A percentile compares a stretch with the other conserved stretches of the same genome.
Conservation (phyloP, 2,329 filamentous ascomycete genomes). For the Lecanicillium sp. region DNA sequence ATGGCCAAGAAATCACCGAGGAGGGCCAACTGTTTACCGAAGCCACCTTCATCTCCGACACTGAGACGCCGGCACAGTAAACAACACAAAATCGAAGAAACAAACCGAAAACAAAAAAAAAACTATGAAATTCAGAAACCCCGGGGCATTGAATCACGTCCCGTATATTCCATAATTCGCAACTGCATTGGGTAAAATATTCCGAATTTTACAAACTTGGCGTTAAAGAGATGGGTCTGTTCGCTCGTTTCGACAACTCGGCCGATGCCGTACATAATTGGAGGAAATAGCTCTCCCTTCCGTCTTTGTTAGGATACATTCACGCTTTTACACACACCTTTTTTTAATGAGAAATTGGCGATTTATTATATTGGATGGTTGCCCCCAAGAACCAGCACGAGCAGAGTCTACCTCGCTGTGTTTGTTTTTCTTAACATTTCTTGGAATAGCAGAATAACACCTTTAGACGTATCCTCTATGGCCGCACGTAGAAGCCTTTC, state of each 20-base stretch:
- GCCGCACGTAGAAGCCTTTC: too few relatives aligned
- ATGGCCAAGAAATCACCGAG: constrained; percentile 70
- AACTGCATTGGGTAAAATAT: constrained; percentile 12
- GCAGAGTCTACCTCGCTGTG: too few relatives aligned
- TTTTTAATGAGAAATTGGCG: constrained; percentile 3
- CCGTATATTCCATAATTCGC: constrained; percentile 3
- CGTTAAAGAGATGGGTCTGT: constrained; percentile 17
- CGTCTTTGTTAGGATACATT: constrained; percentile 5
- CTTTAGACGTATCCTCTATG: too few relatives aligned
- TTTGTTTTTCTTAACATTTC: too few relatives aligned
- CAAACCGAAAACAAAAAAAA: constrained; percentile 1
- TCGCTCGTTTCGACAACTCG: constrained; percentile 16
- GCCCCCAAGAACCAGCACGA: too few relatives aligned
- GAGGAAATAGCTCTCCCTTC: not conserved
- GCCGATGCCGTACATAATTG: not conserved
- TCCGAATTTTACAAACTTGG: constrained; percentile 10
- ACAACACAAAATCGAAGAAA: too few relatives aligned
- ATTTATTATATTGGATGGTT: too few relatives aligned
- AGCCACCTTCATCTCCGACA: constrained; percentile 82
- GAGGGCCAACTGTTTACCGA: constrained; percentile 76
- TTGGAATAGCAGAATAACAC: too few relatives aligned
- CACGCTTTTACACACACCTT: constrained; percentile 8
- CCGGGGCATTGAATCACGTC: not conserved
- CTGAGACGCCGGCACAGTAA: constrained; percentile 26
- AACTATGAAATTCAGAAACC: not conserved